Base-by-base conservation (phyloP, 2,329 filamentous ascomycete species). In the Hymenoscyphus linearis region DNA sequence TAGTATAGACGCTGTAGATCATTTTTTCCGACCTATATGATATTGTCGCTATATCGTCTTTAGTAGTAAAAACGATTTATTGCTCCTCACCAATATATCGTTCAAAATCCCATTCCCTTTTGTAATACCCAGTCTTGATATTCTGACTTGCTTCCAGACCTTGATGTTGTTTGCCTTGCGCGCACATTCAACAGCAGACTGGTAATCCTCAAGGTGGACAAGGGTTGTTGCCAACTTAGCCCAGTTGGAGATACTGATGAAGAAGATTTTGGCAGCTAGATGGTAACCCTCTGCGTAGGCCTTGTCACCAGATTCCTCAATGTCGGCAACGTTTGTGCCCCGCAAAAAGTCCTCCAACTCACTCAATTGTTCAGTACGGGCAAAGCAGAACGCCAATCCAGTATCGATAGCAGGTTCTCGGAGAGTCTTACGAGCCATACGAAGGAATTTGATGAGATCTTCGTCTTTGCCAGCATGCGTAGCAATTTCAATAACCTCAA, bases 161-260 rank as follows among this genome's bases (percentile, higher is more conserved):
- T 96, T 97, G 77, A 97, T 93, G 77, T 91, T 98, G 82, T 98
- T 99, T 70, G 95, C 95, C 80, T 99, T 98, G 75, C 95, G 90
- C 27, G 96, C 95, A 72, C 92, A 97, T 75, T 69, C 67, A 26
- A 59, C 62, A 7, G 62, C 62, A 3, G 91, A 91, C 77, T 99
- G 96, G 80, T 99, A 98, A 69, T 99, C 95, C 67, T 88, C 89
- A 6, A 99, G 86, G 75, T 98, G 92, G n/a, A 99, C 95, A 63
- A 98, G 85, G 12, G 95, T 99, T 12, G 95, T 98, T 14, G 95
- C 93, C 70, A 99, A 87, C 82, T 99, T 99, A 60, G 93, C 93
- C 95, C 95, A 99, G 84, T 99, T 99, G 59, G 95, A 99, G 74
- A 99, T 96, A 79, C 91, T 98, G 60, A 86, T 91, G 80, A 87